phyloP scores from a whole-genome alignment of 2,329 filamentous ascomycete genomes.

The Moelleriella libera region DNA sequence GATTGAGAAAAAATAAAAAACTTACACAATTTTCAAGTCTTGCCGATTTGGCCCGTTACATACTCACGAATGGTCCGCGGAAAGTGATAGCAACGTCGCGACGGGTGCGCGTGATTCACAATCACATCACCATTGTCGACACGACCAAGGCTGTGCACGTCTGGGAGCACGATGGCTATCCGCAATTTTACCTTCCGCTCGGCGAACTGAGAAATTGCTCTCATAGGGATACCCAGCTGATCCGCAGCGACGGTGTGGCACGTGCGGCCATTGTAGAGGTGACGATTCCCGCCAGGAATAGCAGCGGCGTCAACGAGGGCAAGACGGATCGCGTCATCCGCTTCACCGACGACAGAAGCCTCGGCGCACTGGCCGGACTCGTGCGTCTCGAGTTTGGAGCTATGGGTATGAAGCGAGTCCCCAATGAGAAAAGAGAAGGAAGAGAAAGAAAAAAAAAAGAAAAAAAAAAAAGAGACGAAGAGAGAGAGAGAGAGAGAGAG shows the following conservation, averaged over 20 bases:
- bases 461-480: no score
- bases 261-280: conserved; percentile 17
- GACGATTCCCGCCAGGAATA: conserved; percentile 11
- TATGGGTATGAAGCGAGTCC: conserved; percentile 13
- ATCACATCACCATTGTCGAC: conserved; percentile 19
- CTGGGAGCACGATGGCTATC: conserved; percentile 34
- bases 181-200: conserved; percentile 27
- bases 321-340: conserved; percentile 20
- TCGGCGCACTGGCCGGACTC: conserved; percentile 17
- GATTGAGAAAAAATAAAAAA: background rate
- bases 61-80: conserved; percentile 13
- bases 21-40: conserved; percentile 8
- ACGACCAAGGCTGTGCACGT: conserved; percentile 21
- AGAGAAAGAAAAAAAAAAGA: no score
- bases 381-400: conserved; percentile 20
- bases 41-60: conserved; percentile 11
- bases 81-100: conserved; percentile 12
- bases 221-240: conserved; percentile 11
- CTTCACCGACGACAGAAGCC: conserved; percentile 22
- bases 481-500: no score
- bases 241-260: conserved; percentile 11
- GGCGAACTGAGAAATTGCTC: conserved; percentile 14
- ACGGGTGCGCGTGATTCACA: conserved; percentile 18
- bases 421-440: no score
- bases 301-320: conserved; percentile 8